Conservation (phyloP, 495 filamentous ascomycete genomes). For the Penicillium lividum region DNA sequence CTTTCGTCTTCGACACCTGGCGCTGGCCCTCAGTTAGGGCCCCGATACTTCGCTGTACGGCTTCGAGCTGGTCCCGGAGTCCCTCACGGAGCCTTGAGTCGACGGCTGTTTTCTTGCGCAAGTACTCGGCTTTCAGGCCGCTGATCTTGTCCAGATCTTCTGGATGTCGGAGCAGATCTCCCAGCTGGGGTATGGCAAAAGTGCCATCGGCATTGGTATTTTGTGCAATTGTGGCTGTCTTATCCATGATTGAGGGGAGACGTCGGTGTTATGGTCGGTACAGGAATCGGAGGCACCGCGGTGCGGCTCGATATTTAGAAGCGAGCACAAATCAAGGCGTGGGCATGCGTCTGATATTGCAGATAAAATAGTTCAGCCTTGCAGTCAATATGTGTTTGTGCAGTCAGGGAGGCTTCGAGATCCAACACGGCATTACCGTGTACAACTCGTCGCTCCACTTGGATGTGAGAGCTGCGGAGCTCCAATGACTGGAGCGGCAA, state of each 20-base stretch:
- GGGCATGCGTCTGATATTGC: not conserved
- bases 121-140: constrained; percentile 86
- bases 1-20: constrained; percentile 84
- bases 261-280: not conserved
- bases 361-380: too few species aligned
- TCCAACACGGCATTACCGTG: constrained; percentile 3
- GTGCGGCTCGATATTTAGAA: constrained; percentile 14
- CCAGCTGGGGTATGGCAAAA: constrained; percentile 48
- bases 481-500: constrained; percentile 22
- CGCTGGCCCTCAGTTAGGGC: constrained; percentile 84
- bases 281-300: constrained; percentile 4
- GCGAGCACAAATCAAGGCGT: constrained; percentile 5
- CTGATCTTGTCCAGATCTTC: constrained; percentile 95
- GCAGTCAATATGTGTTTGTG: not conserved
- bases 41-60: constrained; percentile 87
- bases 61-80: constrained; percentile 85
- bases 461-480: constrained; percentile 22
- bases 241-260: constrained; percentile 6
- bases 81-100: constrained; percentile 87
- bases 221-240: constrained; percentile 40
- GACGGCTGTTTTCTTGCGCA: constrained; percentile 87
- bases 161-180: constrained; percentile 62
- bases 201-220: constrained; percentile 38
- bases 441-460: constrained; percentile 5
- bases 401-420: not conserved